Base-by-base conservation (phyloP, 805 yeast species). In the Candida cerambycidarum region DNA sequence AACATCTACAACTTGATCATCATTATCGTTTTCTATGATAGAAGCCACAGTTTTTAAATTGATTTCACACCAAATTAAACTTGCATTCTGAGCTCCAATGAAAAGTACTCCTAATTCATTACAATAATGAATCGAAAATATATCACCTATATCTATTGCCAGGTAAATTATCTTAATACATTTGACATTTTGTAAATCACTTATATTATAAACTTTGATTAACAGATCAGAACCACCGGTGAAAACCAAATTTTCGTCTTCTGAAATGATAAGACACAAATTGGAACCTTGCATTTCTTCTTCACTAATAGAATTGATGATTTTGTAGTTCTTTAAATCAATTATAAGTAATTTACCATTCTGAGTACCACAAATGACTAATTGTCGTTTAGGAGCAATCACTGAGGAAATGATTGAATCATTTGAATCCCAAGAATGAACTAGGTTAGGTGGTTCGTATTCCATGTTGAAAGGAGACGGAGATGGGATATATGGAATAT, bases 1-100 rank as follows among this genome's bases (percentile, higher is more conserved):
- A 3, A 34, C 29, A 4, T 34, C 38, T 3, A 24, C 29, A 27
- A 39, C 31, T 34, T 41, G 17, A 44, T 21, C 21, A 17, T 31
- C 23, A n/a, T 9, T 10, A 14, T 32, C 35, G 13, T 12, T 5
- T 21, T 28, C 29, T 9, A 21, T 31, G 17, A 18, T 35, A 8
- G 21, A 29, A 17, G n/a, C 16, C 12, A 24, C 24, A 9, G 14
- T 14, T 19, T 27, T 35, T 13, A 14, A 14, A 21, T 47, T 45
- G 11, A 59, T 40, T 21, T 75, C 75, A 44, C 87, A 81, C 80
- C 86, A 92, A 32, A 87, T 76, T 13, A 92, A 76, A 1, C 90
- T 78, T 3, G 98, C 97, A 58, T 90, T 92, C 61, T 93, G 98
- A 10, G 96, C 83, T 4, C 99, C 99, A 53, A 88, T 77, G 48